Percentiles rank a stretch among this genome's conserved stretches.
Evolutionary conservation across 768 basidiomycete species (phyloP).

Genomic region (Rhizopogon sp.): DNA sequence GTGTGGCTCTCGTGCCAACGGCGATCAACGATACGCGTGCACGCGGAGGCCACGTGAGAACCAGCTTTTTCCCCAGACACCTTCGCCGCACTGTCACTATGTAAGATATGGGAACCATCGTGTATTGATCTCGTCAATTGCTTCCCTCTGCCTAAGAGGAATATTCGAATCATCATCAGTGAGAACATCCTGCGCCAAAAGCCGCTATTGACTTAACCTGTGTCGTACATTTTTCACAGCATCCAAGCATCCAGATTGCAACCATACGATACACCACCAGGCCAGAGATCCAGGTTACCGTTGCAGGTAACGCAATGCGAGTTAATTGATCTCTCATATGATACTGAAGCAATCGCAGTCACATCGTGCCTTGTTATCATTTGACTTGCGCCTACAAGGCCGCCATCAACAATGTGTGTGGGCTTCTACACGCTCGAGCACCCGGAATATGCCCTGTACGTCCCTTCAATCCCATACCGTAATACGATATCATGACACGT

Average conservation of each 20-base stretch:
- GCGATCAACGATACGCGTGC: background rate
- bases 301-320: background rate
- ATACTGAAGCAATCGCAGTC: background rate
- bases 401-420: constrained; percentile 57
- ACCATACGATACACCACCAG: too few relatives aligned
- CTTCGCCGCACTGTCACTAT: background rate
- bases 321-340: background rate
- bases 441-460: constrained; percentile 73
- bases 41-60: background rate
- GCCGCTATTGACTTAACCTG: background rate
- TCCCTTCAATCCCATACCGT: constrained; percentile 3
- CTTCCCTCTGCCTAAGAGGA: background rate
- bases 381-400: background rate
- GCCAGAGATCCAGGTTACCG: background rate
- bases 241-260: background rate
- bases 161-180: background rate
- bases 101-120: background rate
- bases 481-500: constrained; percentile 1
- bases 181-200: background rate
- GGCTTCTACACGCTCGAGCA: constrained; percentile 74
- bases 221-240: background rate
- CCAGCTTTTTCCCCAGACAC: background rate
- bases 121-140: background rate
- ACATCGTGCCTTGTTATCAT: background rate
- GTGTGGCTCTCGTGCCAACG: background rate